phyloP scores from a whole-genome alignment of 306 rosid genomes.

The Carpinus fangiana region DNA sequence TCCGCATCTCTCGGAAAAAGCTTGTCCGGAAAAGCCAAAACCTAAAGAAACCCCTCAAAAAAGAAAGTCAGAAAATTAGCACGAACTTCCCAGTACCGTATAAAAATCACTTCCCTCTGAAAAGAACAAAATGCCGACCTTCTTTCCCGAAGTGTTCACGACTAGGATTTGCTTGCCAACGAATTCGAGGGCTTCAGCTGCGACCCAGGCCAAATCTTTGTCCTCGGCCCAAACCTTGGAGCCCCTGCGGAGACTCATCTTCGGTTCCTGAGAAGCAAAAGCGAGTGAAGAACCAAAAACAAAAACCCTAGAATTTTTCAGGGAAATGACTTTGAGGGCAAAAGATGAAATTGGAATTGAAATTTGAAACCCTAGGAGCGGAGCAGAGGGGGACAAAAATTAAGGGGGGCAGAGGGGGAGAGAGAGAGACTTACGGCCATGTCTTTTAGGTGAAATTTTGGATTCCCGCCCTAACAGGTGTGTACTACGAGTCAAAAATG shows the following conservation, averaged over 20 bases:
- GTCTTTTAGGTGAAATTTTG: slow-evolving; percentile 41
- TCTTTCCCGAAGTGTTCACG: slow-evolving; percentile 60
- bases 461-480: slow-evolving; percentile 83
- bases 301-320: slow-evolving; percentile 20
- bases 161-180: slow-evolving; percentile 46
- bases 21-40: slow-evolving; percentile 52
- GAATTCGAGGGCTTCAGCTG: slow-evolving; percentile 67
- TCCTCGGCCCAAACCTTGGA: slow-evolving; percentile 89
- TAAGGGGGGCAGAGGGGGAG: slow-evolving; percentile 9
- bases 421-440: slow-evolving; percentile 33
- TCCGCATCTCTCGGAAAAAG: slow-evolving; percentile 80
- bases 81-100: neutral
- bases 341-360: slow-evolving; percentile 5
- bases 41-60: slow-evolving; percentile 38
- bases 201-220: slow-evolving; percentile 64
- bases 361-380: slow-evolving; percentile 51
- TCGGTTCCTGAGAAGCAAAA: slow-evolving; percentile 18
- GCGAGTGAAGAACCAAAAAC: neutral
- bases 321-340: neutral
- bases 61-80: neutral
- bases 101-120: neutral
- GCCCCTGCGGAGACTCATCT: slow-evolving; percentile 74
- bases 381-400: slow-evolving; percentile 15
- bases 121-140: slow-evolving; percentile 46
- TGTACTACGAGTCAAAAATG: slow-evolving; percentile 43